A percentile compares a stretch with the other conserved stretches of the same genome.
These are phyloP conservation scores for Albifimbria verrucaria DNA, from an alignment of 2,329 filamentous ascomycete species.

Conservation along the genomic window DNA sequence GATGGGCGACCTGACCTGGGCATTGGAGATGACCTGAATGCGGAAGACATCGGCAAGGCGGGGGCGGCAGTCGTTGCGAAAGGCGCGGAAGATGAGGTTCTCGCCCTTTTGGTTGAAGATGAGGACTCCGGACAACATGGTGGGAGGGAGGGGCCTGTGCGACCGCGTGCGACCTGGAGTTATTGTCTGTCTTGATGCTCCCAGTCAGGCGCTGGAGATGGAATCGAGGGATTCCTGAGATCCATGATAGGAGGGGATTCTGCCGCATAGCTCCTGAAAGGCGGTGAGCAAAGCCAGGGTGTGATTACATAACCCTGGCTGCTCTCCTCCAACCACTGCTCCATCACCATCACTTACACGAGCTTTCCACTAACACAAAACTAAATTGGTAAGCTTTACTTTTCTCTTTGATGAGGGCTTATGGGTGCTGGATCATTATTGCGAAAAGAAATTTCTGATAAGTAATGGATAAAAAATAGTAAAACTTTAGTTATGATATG, in stretches of 20 bases:
- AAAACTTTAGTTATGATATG: no score
- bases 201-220: constrained; percentile 6
- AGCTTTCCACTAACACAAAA: background rate
- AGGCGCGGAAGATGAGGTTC: constrained; percentile 98
- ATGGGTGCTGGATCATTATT: no score
- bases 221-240: background rate
- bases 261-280: constrained; percentile 14
- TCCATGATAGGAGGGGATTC: constrained; percentile 21
- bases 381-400: no score
- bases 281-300: constrained; percentile 12
- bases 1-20: constrained; percentile 95
- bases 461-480: no score
- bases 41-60: constrained; percentile 98
- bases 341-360: background rate
- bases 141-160: constrained; percentile 25
- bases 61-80: constrained; percentile 96
- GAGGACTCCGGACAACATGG: constrained; percentile 93
- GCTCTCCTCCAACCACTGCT: background rate
- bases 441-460: no score
- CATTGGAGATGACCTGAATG: constrained; percentile 98
- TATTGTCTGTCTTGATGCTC: background rate
- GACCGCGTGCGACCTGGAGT: constrained; percentile 1
- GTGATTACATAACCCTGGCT: background rate
- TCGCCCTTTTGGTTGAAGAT: constrained; percentile 99
- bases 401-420: no score